phyloP scores from a whole-genome alignment of 257 asterid species.

The Ilex asprella region DNA sequence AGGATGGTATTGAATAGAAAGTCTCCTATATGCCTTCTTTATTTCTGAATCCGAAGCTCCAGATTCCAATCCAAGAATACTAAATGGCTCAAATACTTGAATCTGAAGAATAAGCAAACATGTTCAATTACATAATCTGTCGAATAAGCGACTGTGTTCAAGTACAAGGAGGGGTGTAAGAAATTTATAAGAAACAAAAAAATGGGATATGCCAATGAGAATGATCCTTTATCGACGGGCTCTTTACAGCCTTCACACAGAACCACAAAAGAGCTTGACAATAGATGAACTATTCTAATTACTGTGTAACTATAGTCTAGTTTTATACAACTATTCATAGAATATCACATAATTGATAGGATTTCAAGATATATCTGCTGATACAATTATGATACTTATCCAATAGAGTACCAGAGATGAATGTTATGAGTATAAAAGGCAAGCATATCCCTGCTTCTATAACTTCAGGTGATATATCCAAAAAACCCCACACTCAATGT shows the following conservation, averaged over 20 bases:
- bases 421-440: no score
- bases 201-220: background rate
- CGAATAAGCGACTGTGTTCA: background rate
- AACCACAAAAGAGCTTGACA: background rate
- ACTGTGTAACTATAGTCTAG: background rate
- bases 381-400: no score
- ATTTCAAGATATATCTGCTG: no score
- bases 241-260: background rate
- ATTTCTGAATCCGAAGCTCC: constrained; percentile 82
- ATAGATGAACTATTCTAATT: no score
- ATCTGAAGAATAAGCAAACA: constrained; percentile 31
- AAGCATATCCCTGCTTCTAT: no score
- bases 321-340: no score
- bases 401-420: no score
- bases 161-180: no score
- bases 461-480: no score
- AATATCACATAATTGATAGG: no score
- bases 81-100: constrained; percentile 87
- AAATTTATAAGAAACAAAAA: no score
- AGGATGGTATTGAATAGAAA: constrained; percentile 89
- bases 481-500: no score
- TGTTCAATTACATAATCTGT: background rate
- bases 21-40: constrained; percentile 93
- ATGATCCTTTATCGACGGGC: background rate
- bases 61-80: constrained; percentile 82